Base-by-base conservation (phyloP, 306 rosid genomes). In the Malus orientalis region DNA sequence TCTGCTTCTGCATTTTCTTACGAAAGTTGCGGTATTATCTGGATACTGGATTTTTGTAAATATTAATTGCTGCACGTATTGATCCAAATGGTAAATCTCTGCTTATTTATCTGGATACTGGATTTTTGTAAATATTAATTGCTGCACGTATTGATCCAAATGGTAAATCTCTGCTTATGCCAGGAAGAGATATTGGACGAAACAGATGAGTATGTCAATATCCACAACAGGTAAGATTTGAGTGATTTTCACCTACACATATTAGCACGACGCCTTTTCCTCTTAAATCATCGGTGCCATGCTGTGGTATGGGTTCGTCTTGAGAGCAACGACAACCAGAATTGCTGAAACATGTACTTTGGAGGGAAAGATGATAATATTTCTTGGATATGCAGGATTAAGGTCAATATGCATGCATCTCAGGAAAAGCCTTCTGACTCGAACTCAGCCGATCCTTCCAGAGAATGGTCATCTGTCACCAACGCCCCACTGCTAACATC, bases 111-210 rank as follows among this genome's bases (percentile, higher is more conserved):
- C 38, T 29, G 33, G 36, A 77, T 78, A 45, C 75, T 58, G 55
- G 63, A 72, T 44, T 67, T 53, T 80, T 30, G 8, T 66, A 42
- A 60, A 8, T 45, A 11, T 25, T 44, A 74, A 9, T 29, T 19
- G 69, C 25, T 74, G 20, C 47, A 62, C 54, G 61, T 57, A 54
- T 71, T 81, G 76, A 84, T 74, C 78, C 74, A 30, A 71, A 20
- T 77, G 23, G 84, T 69, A 40, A 59, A 51, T 76, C 44, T 80
- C 69, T 79, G 74, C 67, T 70, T 67, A 36, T 94, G 53, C 80
- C 93, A 95, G 98, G 98, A 92, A 93, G 98, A 92, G 86, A 95
- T 95, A 81, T 80, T 92, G 79, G 97, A 95, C 84, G 98, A 95
- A 92, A 95, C 98, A n/a, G 98, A 95, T 75, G 98, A 88, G 79